A percentile compares a stretch with the other conserved stretches of the same genome.
These are phyloP conservation scores for Alopecurus myosuroides DNA, from an alignment of 176 grass and related monocot genomes.

Conservation along the genomic window DNA sequence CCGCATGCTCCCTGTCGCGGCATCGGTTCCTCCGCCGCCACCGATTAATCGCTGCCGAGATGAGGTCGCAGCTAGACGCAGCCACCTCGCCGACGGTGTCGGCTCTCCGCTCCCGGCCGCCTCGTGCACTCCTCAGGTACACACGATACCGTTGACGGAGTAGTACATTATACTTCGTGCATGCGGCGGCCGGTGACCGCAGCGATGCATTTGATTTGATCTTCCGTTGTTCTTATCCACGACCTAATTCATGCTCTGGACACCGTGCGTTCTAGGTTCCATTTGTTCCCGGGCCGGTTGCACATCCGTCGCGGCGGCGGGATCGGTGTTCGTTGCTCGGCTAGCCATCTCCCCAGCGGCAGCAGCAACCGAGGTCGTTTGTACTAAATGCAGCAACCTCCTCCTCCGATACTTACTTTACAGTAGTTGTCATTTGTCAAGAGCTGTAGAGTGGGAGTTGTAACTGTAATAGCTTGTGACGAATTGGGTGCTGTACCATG, in stretches of 20 bases:
- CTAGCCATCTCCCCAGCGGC: not conserved
- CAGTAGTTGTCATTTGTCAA: not conserved
- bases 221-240: not conserved
- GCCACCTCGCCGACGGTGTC: conserved; percentile 4
- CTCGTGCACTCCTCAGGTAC: conserved; percentile 27
- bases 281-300: conserved; percentile 1
- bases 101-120: not conserved
- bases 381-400: not conserved
- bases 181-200: not conserved
- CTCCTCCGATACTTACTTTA: not conserved
- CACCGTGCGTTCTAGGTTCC: conserved; percentile 11
- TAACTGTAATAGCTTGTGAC: not conserved
- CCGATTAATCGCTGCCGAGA: not conserved
- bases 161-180: not conserved
- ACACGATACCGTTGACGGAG: not conserved
- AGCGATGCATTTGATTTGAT: not conserved
- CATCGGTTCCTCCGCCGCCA: not conserved
- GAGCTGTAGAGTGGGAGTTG: not conserved
- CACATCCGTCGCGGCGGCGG: not conserved
- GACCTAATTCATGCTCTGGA: not conserved
- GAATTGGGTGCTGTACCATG: not conserved
- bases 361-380: conserved; percentile 27
- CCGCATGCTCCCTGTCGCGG: not conserved
- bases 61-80: conserved; percentile 37
- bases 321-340: not conserved